Evolutionary conservation across 2,329 filamentous ascomycete genomes (phyloP), one percentile per base, ranked within the genome.

Genomic region (Ambrosiella beaveri): DNA sequence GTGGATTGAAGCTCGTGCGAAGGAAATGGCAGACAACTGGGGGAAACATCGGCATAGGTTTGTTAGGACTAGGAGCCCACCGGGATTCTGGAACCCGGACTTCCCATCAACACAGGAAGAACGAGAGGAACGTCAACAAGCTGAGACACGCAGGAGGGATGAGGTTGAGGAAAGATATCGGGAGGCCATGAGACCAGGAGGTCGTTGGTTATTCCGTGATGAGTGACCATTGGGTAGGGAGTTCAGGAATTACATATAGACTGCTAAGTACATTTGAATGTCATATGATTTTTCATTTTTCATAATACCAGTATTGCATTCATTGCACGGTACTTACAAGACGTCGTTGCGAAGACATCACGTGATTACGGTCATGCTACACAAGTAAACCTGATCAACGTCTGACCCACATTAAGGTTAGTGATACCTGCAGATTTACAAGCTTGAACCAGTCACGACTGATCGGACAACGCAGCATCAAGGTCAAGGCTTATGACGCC

Each of bases 101-200:
- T 95, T 98, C 67, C 90, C 91, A 1, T 81, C 74, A 35, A 96
- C 93, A 1, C 93, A 97, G 67, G 87, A 96, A 69, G 70, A 83
- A 36, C 73, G 79, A 63, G 72, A 75, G 56, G 81, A 91, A 64
- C 78, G 78, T 59, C 75, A 77, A 61, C 81, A 82, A 65, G 85
- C 85, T 0, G 75, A 74, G n/a, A 75, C 75, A 64, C 71, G 79
- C 61, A 83, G 86, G 66, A 77, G 75, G 63, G 73, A 80, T 54
- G 76, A 80, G 58, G 75, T 96, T 1, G 77, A 82, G 63, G 82
- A 87, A 65, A 79, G 89, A 65, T 85, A 88, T 70, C 75, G 82
- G 54, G 89, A 97, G 66, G 90, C 93, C 1, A 85, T 88, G 79
- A 79, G 83, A 38, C 78, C 79, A 1, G 81, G 80, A 4, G 90